Percentiles rank a stretch among this genome's conserved stretches.
Evolutionary conservation across 2,329 filamentous ascomycete species (phyloP).

Genomic region (Balansia obtecta): DNA sequence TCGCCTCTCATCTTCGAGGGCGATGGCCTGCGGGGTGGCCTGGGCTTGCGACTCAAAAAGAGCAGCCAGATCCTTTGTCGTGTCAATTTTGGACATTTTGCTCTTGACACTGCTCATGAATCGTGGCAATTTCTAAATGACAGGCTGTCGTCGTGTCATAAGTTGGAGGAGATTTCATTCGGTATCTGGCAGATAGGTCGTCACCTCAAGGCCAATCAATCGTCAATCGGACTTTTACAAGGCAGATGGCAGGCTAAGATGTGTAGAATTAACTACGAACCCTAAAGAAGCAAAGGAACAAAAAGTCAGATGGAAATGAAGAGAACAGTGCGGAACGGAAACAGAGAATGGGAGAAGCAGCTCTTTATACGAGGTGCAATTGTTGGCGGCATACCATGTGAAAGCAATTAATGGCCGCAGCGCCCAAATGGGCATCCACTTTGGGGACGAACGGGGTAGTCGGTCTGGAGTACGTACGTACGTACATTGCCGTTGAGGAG

Average conservation of each 20-base stretch:
- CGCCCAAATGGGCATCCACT: neutral
- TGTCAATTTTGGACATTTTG: conserved; percentile 55
- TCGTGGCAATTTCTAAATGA: neutral
- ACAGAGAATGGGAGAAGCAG: neutral
- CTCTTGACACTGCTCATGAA: neutral
- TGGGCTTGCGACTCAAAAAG: conserved; percentile 59
- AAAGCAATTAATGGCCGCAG: neutral
- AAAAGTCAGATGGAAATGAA: neutral
- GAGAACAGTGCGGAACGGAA: neutral
- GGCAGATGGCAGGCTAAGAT: neutral
- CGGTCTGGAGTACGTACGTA: no score
- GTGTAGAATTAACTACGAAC: neutral
- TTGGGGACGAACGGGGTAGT: no score
- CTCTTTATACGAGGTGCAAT: neutral
- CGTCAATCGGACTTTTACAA: neutral
- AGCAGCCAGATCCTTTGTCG: conserved; percentile 57
- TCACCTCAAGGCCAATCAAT: neutral
- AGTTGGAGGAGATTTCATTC: neutral
- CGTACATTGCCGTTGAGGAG: no score
- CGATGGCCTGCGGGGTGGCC: conserved; percentile 55
- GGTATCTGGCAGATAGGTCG: neutral
- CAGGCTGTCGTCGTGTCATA: neutral
- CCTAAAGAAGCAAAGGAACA: neutral
- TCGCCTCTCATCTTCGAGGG: conserved; percentile 56
- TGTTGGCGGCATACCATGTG: neutral